Percentiles rank a stretch among this genome's conserved stretches.
Conservation (phyloP, 2,329 filamentous ascomycete species). For the Fonsecaea monophora region DNA sequence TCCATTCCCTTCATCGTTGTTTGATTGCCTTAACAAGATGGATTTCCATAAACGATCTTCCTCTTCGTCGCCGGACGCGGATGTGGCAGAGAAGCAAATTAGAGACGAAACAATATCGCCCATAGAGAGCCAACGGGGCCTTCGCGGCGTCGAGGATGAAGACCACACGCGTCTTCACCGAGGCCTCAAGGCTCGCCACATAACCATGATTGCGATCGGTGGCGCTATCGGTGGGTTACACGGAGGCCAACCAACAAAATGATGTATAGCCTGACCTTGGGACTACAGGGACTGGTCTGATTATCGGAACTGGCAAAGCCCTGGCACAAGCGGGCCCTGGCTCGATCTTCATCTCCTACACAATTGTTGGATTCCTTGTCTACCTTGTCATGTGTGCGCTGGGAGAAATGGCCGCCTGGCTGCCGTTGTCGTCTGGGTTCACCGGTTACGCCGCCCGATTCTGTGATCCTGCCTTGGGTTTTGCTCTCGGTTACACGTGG, state of each 20-base stretch:
- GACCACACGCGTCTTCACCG: conserved; percentile 45
- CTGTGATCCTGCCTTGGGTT: conserved; percentile 80
- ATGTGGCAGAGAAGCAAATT: conserved; percentile 20
- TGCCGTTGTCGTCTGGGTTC: conserved; percentile 79
- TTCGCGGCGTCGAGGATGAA: conserved; percentile 19
- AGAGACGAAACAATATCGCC: conserved; percentile 16
- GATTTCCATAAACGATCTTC: conserved; percentile 17
- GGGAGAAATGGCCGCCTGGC: conserved; percentile 84
- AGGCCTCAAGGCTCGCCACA: conserved; percentile 51
- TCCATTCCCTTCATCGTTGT: not conserved
- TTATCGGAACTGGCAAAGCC: conserved; percentile 74
- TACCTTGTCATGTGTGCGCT: conserved; percentile 82
- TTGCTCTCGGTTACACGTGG: conserved; percentile 75
- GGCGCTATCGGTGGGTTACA: conserved; percentile 48
- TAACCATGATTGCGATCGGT: conserved; percentile 54
- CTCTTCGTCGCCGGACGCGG: conserved; percentile 19
- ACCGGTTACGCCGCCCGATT: conserved; percentile 81
- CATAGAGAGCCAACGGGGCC: conserved; percentile 8
- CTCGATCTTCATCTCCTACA: conserved; percentile 53
- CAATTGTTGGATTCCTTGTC: conserved; percentile 63
- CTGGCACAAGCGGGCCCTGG: conserved; percentile 58
- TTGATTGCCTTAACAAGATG: conserved; percentile 1
- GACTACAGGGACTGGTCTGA: conserved; percentile 46
- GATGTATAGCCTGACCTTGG: not conserved
- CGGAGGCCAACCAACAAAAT: not conserved